Evolutionary conservation across 495 filamentous ascomycete genomes (phyloP), one percentile per base, ranked within the genome.

Genomic region (Lindgomyces ingoldianus): DNA sequence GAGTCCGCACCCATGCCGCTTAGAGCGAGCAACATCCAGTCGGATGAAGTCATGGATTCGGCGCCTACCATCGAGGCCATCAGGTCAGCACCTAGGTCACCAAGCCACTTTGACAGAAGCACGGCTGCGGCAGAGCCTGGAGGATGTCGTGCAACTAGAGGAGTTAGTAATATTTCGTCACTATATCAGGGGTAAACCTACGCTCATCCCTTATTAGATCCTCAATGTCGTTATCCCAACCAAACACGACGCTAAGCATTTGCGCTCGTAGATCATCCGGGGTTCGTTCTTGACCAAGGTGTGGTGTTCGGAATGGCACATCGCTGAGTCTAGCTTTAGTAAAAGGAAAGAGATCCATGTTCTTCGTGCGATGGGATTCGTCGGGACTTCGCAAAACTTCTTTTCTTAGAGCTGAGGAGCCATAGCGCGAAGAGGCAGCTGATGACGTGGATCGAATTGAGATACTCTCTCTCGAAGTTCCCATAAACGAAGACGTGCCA

Each of bases 11-110:
- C 86, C 81, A 98, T 96, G 27, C 89, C 87, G 71, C 91, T 98
- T 53, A 98, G 79, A 14, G 94, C 94, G 4, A 98, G 79, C 62
- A 98, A 80, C 92, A 98, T 96, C 95, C 94, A 98, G 74, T 97
- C 95, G 0, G 87, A 88, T 1, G 89, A 88, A 41, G 91, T 92
- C 79, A 91, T 90, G 26, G 90, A 87, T 53, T 95, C 89, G 0
- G 91, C 84, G 30, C 84, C 84, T 42, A 87, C 75, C 79, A 86
- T 81, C 0, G 86, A 80, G n/a, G 86, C 83, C 88, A 95, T 90
- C 53, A 89, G 83, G 70, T 94, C 90, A 4, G 87, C 83, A 65
- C 89, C 86, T 16, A 90, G 85, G 57, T 97, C 91, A 27, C 91
- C 91, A 4, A 98, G 83, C 94, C 94, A 98, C 72, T 93, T 93